phyloP scores from a whole-genome alignment of 192 early-diverging fungal species.

The Umbelopsis isabellina region DNA sequence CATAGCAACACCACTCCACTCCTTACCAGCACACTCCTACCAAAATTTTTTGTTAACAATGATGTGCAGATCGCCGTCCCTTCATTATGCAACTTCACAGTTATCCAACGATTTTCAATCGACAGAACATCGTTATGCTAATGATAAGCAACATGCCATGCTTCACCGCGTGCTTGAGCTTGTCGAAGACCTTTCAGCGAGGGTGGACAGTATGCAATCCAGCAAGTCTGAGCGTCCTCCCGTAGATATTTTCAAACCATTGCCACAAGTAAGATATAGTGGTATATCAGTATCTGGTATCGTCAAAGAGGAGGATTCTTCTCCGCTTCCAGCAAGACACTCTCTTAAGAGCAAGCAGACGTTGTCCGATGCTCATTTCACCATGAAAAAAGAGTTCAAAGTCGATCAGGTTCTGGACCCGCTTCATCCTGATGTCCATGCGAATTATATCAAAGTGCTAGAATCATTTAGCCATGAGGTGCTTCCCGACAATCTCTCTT shows the following conservation, averaged over 20 bases:
- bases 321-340: slow-evolving; percentile 7
- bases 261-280: slow-evolving; percentile 1
- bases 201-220: slow-evolving; percentile 9
- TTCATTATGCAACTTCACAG: slow-evolving; percentile 8
- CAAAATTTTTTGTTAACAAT: not conserved
- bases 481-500: slow-evolving; percentile 9
- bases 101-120: slow-evolving; percentile 6
- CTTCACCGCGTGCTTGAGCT: slow-evolving; percentile 1
- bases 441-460: not conserved
- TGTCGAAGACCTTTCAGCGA: slow-evolving; percentile 5
- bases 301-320: not conserved
- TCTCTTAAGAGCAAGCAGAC: not conserved
- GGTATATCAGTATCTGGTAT: not conserved
- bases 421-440: not conserved
- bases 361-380: not conserved
- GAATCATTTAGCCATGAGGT: not conserved
- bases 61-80: slow-evolving; percentile 20
- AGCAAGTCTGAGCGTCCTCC: not conserved
- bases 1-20: not conserved
- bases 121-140: not conserved
- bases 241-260: slow-evolving; percentile 8
- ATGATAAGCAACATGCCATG: not conserved
- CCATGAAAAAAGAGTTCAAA: not conserved
- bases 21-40: not conserved
- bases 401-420: not conserved